phyloP scores from a whole-genome alignment of 352 stramenopile genomes.

The Elongisporangium senticosum region DNA sequence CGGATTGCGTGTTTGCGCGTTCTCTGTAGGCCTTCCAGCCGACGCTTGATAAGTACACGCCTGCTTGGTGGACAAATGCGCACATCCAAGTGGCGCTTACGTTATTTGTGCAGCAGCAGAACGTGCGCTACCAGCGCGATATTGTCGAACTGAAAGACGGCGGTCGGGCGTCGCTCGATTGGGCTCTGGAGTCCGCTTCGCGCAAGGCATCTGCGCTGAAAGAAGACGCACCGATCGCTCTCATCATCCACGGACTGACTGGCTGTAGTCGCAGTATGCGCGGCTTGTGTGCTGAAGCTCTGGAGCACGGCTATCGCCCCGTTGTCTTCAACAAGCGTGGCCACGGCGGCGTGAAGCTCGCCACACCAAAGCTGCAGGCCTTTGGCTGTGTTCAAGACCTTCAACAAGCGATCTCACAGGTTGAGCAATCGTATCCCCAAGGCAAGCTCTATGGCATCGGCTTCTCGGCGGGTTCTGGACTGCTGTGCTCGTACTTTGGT shows the following conservation, averaged over 20 bases:
- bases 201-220: constrained; percentile 3
- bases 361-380: constrained; percentile 58
- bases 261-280: constrained; percentile 60
- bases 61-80: constrained; percentile 72
- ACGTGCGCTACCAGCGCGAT: constrained; percentile 53
- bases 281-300: constrained; percentile 55
- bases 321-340: constrained; percentile 85
- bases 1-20: constrained; percentile 1
- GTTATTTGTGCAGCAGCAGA: constrained; percentile 56
- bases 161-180: constrained; percentile 64
- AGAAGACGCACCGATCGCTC: constrained; percentile 38
- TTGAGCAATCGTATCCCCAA: constrained; percentile 39
- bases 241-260: constrained; percentile 69
- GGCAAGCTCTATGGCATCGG: constrained; percentile 62
- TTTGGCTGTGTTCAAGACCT: constrained; percentile 72
- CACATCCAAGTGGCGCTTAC: constrained; percentile 71
- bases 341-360: constrained; percentile 54
- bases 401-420: constrained; percentile 37
- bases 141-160: constrained; percentile 52
- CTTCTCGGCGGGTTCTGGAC: constrained; percentile 61
- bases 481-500: constrained; percentile 70
- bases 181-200: constrained; percentile 36
- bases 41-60: constrained; percentile 47
- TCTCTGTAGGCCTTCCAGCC: constrained; percentile 32
- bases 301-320: constrained; percentile 55